Conservation (phyloP, 768 basidiomycete genomes). For the Agrocybe pediades region DNA sequence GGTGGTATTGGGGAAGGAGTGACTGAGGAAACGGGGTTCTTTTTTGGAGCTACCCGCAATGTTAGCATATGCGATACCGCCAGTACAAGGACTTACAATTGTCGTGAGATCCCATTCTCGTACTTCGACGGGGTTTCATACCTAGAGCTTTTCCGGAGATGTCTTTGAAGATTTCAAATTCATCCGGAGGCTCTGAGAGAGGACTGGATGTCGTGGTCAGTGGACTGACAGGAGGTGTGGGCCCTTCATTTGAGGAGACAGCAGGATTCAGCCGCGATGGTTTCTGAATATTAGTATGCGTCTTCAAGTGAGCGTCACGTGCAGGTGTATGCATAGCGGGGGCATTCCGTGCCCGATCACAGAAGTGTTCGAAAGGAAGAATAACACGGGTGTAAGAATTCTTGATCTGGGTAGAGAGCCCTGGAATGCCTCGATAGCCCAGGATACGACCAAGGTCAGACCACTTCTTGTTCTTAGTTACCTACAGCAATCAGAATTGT, state of each 20-base stretch:
- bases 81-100: constrained; percentile 30
- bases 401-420: constrained; percentile 86
- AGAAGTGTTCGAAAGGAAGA: constrained; percentile 94
- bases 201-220: constrained; percentile 77
- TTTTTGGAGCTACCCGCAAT: constrained; percentile 34
- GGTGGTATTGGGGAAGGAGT: constrained; percentile 39
- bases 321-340: constrained; percentile 51
- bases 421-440: constrained; percentile 81
- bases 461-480: constrained; percentile 86
- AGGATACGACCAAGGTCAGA: constrained; percentile 79
- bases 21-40: constrained; percentile 23
- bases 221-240: constrained; percentile 72
- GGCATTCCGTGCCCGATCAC: constrained; percentile 70
- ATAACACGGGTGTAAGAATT: constrained; percentile 90
- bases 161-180: constrained; percentile 64
- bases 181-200: constrained; percentile 80
- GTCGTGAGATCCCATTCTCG: constrained; percentile 55
- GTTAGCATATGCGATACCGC: constrained; percentile 9
- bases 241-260: constrained; percentile 39
- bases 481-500: constrained; percentile 46
- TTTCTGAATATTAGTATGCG: constrained; percentile 50
- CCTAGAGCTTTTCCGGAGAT: constrained; percentile 43
- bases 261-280: constrained; percentile 41
- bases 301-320: constrained; percentile 52
- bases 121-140: constrained; percentile 50